These are phyloP conservation scores for Cordyceps cateniannulata DNA, from an alignment of 2,329 filamentous ascomycete genomes.

Conservation along the genomic window DNA sequence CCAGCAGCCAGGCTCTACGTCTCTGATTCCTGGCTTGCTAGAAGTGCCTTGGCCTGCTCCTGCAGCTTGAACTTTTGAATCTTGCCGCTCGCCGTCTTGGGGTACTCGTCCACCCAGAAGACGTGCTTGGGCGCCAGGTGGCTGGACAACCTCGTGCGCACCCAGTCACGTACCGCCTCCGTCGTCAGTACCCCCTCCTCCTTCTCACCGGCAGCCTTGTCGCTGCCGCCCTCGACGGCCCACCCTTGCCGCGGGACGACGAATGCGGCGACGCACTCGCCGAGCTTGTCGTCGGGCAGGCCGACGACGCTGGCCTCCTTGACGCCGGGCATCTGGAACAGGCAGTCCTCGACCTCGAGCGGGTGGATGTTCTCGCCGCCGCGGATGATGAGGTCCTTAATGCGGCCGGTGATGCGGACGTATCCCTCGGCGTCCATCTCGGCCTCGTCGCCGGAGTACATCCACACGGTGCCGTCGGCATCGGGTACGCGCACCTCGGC, in stretches of 20 bases:
- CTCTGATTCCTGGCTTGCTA: slow-evolving; percentile 15
- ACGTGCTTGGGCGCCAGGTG: slow-evolving; percentile 84
- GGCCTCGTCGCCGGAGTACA: slow-evolving; percentile 90
- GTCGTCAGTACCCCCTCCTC: slow-evolving; percentile 35
- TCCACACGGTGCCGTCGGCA: slow-evolving; percentile 61
- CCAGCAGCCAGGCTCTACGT: too few species aligned
- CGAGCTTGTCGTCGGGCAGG: slow-evolving; percentile 72
- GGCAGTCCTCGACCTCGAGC: slow-evolving; percentile 82
- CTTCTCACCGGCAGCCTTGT: slow-evolving; percentile 11
- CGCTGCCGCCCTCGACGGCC: slow-evolving; percentile 18
- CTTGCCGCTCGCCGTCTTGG: slow-evolving; percentile 94
- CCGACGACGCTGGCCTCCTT: slow-evolving; percentile 78
- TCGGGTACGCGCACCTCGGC: slow-evolving; percentile 53
- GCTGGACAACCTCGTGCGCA: slow-evolving; percentile 58
- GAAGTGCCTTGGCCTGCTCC: slow-evolving; percentile 48
- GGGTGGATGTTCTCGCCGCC: slow-evolving; percentile 96
- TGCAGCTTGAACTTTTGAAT: slow-evolving; percentile 89
- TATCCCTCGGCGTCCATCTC: slow-evolving; percentile 77
- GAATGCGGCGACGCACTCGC: slow-evolving; percentile 83
- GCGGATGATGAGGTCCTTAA: slow-evolving; percentile 93
- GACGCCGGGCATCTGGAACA: slow-evolving; percentile 66
- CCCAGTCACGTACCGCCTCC: slow-evolving; percentile 64
- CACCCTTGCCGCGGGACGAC: slow-evolving; percentile 47
- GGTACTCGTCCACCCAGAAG: slow-evolving; percentile 81
- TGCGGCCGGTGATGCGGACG: slow-evolving; percentile 79